Evolutionary conservation across 306 rosid genomes (phyloP), one percentile per base, ranked within the genome.

Genomic region (Alnus rubra): DNA sequence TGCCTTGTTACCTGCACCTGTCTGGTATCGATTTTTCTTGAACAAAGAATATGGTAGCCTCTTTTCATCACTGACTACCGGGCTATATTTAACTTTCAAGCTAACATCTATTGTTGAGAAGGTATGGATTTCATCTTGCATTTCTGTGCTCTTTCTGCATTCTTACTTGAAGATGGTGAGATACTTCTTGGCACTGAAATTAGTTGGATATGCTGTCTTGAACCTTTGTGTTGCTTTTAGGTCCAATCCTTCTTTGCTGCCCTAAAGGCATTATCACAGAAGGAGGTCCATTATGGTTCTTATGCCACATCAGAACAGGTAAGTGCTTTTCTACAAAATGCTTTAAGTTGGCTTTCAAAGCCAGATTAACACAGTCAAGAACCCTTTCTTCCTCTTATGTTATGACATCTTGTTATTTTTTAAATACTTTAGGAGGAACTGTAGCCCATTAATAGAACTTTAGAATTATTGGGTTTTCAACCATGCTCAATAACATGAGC

Each of bases 251-350:
- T 91, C 63, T 71, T 91, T 75, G 76, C 90, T 75, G 82, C 98
- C 35, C 79, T 87, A 64, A 91, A 86, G 85, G 92, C 95, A 8
- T 80, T 92, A 73, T 85, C 97, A 13, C 86, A 74, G 50, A 90
- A 77, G 86, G 97, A 92, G 74, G 82, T 94, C 62, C 92, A 84
- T 81, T 92, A 87, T 77, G 98, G 97, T 79, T 86, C 90, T 73
- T 74, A 82, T 85, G 98, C 98, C 72, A 91, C 98, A 76, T 70
- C 67, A 15, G 98, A 95, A 69, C 94, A 95, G 98, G 98, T 92
- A 76, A 78, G 62, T 52, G 58, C 42, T 23, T 62, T 76, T 63
- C 47, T 70, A 49, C 74, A 19, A 74, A 53, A 55, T 75, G 75
- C 44, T 85, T 53, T 63, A 30, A 68, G 72, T 37, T 15, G 15